Conservation (phyloP, 768 basidiomycete species). For the Hericium erinaceus region DNA sequence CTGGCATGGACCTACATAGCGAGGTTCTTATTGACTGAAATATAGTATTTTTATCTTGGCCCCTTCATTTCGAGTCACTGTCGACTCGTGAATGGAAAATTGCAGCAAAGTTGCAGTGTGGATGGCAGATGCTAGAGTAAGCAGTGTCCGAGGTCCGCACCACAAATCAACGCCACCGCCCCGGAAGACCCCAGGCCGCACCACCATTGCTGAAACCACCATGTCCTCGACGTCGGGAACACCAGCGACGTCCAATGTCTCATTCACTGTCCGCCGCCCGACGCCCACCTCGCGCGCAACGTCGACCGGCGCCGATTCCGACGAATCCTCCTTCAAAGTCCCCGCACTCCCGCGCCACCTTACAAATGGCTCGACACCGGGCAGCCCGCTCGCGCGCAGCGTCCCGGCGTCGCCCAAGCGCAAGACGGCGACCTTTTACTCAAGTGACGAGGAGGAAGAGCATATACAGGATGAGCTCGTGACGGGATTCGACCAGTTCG, state of each 20-base stretch:
- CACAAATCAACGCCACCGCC: background rate
- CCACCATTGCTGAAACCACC: background rate
- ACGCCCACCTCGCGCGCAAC: constrained; percentile 54
- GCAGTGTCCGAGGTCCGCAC: background rate
- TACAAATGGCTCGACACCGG: constrained; percentile 29
- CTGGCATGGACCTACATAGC: no score
- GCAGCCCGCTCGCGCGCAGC: constrained; percentile 49
- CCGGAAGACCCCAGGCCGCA: background rate
- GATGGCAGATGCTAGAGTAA: background rate
- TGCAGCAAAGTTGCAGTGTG: no score
- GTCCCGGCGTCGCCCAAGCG: constrained; percentile 36
- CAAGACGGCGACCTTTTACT: constrained; percentile 34
- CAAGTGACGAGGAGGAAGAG: constrained; percentile 38
- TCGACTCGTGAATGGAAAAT: no score
- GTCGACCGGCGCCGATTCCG: constrained; percentile 59
- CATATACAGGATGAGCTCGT: constrained; percentile 56
- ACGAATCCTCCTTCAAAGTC: constrained; percentile 41
- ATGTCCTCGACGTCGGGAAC: constrained; percentile 6
- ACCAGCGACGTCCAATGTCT: constrained; percentile 31
- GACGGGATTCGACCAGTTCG: constrained; percentile 61
- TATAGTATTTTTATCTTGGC: no score
- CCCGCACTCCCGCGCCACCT: constrained; percentile 57
- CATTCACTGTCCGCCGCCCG: constrained; percentile 81
- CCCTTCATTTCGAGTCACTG: no score
- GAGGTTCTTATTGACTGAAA: no score